Conservation (phyloP, 2,329 filamentous ascomycete species). For the Colletotrichum spinosum region DNA sequence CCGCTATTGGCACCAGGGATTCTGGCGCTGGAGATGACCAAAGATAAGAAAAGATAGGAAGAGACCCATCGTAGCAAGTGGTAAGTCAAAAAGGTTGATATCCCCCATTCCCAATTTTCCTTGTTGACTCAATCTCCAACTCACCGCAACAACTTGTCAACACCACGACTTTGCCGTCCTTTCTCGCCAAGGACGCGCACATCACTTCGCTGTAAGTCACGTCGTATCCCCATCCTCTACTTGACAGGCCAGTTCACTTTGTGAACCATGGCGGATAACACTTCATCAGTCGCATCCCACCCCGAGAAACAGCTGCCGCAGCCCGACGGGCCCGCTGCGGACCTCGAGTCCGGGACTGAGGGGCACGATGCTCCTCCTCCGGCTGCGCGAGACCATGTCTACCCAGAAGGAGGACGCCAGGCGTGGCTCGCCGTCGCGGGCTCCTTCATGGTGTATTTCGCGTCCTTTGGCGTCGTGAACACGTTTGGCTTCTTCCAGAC, state of each 20-base stretch:
- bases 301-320: neutral
- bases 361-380: neutral
- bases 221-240: neutral
- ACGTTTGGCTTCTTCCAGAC: constrained; percentile 58
- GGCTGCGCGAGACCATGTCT: neutral
- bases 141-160: neutral
- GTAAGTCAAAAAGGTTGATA: too few species aligned
- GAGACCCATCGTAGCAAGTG: too few species aligned
- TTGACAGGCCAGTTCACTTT: constrained; percentile 22
- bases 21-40: too few species aligned
- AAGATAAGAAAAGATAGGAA: too few species aligned
- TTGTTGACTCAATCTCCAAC: neutral
- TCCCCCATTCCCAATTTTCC: neutral
- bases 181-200: neutral
- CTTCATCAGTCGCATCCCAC: constrained; percentile 4
- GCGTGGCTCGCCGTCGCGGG: constrained; percentile 30
- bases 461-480: constrained; percentile 49
- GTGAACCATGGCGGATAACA: constrained; percentile 23
- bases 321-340: neutral
- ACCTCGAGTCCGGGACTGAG: neutral
- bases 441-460: constrained; percentile 33
- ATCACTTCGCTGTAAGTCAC: constrained; percentile 9
- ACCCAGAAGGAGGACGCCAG: constrained; percentile 9
- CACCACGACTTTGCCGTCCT: neutral
- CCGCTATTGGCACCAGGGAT: too few species aligned